Evolutionary conservation across 768 basidiomycete genomes (phyloP), one percentile per base, ranked within the genome.

Genomic region (Mycena kentingensis): DNA sequence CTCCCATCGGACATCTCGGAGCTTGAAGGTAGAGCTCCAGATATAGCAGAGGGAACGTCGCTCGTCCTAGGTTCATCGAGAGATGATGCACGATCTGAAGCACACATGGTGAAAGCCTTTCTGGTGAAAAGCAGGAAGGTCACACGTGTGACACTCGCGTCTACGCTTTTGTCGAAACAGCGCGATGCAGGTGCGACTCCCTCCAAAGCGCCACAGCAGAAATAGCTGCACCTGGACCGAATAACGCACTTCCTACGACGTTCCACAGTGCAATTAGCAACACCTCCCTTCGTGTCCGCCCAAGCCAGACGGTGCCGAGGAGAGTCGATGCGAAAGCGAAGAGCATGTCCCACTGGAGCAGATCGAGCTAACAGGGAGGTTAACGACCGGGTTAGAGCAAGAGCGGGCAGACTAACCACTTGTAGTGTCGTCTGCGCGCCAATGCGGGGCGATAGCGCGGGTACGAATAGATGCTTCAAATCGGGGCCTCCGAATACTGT

Each of bases 171-270:
- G 16, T 29, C 2, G n/a, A 13, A 16, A 12, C 21, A 24, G 34
- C 11, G 5, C 44, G 31, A 28, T 72, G 61, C 11, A 73, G 53
- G 15, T 62, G 51, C 24, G 67, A 63, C 61, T 84, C 81, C 51
- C 78, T 70, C 79, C 79, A 81, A 39, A 82, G 63, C 26, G 76
- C 69, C 2, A 76, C 68, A 2, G 73, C 80, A 18, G 72, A 66
- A 26, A 82, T 63, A 2, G 79, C 75, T 34, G 82, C 81, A 10
- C 81, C 78, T 4, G 79, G 81, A 3, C 82, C 82, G 21, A 81
- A 31, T 6, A 73, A 25, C 4, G 74, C 67, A 6, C 70, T 71
- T 6, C 73, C 73, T n/a, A 77, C 19, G 0, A 64, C 46, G 58
- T 77, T 71, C 80, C 81, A 83, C 7, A 66, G 51, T 21, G 74